Percentiles rank a stretch among this genome's conserved stretches.
phyloP scores from a whole-genome alignment of 495 filamentous ascomycete genomes.

The Cryomyces minteri region DNA sequence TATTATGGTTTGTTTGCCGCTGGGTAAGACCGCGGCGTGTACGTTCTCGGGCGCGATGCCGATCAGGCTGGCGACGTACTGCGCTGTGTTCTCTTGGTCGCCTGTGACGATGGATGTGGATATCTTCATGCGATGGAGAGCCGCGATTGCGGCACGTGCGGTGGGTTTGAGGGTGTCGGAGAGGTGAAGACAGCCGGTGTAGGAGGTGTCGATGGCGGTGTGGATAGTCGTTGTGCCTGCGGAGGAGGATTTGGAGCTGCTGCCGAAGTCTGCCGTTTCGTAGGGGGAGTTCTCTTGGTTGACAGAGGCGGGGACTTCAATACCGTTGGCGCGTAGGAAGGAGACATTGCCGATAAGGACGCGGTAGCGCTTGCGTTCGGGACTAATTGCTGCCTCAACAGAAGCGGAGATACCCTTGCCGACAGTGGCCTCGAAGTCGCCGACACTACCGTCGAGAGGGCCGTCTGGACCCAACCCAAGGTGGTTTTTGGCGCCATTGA shows the following conservation, averaged over 20 bases:
- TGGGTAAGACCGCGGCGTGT: constrained; percentile 66
- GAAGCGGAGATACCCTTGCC: constrained; percentile 71
- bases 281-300: too few relatives aligned
- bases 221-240: constrained; percentile 79
- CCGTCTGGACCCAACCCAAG: constrained; percentile 55
- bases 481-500: constrained; percentile 50
- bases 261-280: constrained; percentile 36
- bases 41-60: constrained; percentile 62
- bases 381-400: constrained; percentile 55
- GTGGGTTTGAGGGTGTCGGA: constrained; percentile 80
- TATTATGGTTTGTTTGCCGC: constrained; percentile 76
- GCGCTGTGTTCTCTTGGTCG: constrained; percentile 65
- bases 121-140: constrained; percentile 67
- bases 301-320: constrained; percentile 42
- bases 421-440: constrained; percentile 67
- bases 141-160: constrained; percentile 67
- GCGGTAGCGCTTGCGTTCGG: constrained; percentile 47
- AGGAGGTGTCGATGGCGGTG: constrained; percentile 64
- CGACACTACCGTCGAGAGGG: constrained; percentile 60
- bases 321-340: constrained; percentile 50
- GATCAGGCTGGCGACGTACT: constrained; percentile 63
- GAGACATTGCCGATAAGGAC: constrained; percentile 68
- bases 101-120: constrained; percentile 85
- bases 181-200: constrained; percentile 65
- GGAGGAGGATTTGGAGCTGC: constrained; percentile 11